Evolutionary conservation across 2,329 filamentous ascomycete species (phyloP), one percentile per base, ranked within the genome.

Genomic region (Alternaria postmessia): DNA sequence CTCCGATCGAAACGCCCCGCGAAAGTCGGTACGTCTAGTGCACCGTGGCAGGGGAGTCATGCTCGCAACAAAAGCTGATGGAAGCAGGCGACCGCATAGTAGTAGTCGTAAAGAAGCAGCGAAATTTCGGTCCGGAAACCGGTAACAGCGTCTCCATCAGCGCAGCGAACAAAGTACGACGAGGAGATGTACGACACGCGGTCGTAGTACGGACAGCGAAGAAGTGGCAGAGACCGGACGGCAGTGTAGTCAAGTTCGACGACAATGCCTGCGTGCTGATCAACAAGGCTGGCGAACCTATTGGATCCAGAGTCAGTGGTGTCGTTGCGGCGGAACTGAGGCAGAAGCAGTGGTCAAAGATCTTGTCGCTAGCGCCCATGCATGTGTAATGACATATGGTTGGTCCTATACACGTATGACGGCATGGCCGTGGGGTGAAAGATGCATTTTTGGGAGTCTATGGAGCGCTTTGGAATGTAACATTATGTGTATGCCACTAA

Each of bases 181-280:
- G 95, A 78, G 95, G 95, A 71, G 95, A 99, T 81, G 96, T 99
- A 71, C 89, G 94, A 66, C 95, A 99, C 80, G 95, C 95, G 20
- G 93, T 99, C 44, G 89, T 99, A 26, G 96, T 99, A 60, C 91
- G 95, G 65, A 97, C 94, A 38, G 88, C 84, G 73, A 96, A 98
- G 83, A 91, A 94, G 81, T 87, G 91, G 62, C 92, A 95, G 79
- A 87, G 95, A 64, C 88, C 88, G 32, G 95, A 99, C 82, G 95
- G 95, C 53, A 94, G 90, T 75, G 89, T 95, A 47, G 90, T 99
- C 68, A 89, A 89, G 70, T 99, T 99, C 79, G 95, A 96, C 81
- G 95, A 99, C 81, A 99, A 99, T 80, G 95, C 95, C 48, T 99
- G 95, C 78, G 95, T 99, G 46, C 84, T 99, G 69, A 91, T 99